A percentile compares a stretch with the other conserved stretches of the same genome.
Conservation (phyloP, 495 filamentous ascomycete species). For the Neurospora hispaniola region DNA sequence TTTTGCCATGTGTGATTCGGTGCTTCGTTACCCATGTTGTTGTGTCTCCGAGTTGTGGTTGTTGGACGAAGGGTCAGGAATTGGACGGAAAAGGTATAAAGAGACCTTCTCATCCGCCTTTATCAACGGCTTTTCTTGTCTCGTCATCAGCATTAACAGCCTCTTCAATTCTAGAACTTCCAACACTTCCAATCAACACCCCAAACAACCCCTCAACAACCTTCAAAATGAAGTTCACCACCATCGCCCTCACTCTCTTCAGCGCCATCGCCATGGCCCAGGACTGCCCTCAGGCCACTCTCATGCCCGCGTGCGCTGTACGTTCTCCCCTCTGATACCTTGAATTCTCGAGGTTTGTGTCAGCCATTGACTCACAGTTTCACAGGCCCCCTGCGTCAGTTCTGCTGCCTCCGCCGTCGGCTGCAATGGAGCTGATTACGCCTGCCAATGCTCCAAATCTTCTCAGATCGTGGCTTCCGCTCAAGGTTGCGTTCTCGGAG, state of each 20-base stretch:
- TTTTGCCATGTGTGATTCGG: not conserved
- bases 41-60: not conserved
- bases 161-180: not conserved
- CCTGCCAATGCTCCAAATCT: slow-evolving; percentile 4
- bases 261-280: not conserved
- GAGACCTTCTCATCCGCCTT: not conserved
- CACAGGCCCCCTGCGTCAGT: not conserved
- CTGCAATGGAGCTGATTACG: not conserved
- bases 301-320: slow-evolving; percentile 2
- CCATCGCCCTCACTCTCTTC: not conserved
- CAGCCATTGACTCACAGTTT: not conserved
- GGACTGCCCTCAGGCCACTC: slow-evolving; percentile 1
- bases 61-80: not conserved
- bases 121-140: not conserved
- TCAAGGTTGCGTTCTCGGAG: not conserved
- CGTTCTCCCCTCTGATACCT: not conserved
- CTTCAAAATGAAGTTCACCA: slow-evolving; percentile 3
- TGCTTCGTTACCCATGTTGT: not conserved
- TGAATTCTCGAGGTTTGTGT: not conserved
- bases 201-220: not conserved
- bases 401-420: slow-evolving; percentile 1
- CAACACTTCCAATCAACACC: not conserved
- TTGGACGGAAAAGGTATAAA: not conserved
- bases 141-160: not conserved
- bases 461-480: not conserved